These are phyloP conservation scores for Paramecium biaurelia DNA, from an alignment of 73 alveolate species.

Conservation along the genomic window DNA sequence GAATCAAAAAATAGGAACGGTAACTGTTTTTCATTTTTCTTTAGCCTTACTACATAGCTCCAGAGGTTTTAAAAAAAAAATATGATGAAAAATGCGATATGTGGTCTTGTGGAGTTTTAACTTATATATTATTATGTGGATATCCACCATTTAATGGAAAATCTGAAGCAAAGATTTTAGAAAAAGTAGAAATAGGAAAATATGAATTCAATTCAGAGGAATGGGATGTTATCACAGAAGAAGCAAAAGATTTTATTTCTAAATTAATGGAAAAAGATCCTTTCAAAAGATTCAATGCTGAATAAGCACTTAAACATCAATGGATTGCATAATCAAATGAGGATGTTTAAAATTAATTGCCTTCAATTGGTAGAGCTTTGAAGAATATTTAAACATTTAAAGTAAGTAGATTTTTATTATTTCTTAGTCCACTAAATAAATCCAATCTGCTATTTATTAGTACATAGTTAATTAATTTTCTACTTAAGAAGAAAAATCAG, in stretches of 20 bases:
- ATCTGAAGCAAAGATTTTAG: conserved; percentile 64
- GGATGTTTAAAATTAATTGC: not conserved
- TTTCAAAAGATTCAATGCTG: not conserved
- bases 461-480: conserved; percentile 2
- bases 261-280: not conserved
- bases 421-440: not conserved
- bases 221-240: conserved; percentile 66
- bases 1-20: conserved; percentile 72
- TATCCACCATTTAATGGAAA: conserved; percentile 80
- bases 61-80: conserved; percentile 5
- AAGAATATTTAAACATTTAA: not conserved
- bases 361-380: not conserved
- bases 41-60: conserved; percentile 52
- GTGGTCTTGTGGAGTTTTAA: conserved; percentile 41
- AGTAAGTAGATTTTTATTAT: not conserved
- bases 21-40: not conserved
- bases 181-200: conserved; percentile 66
- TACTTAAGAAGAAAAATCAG: not conserved
- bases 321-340: not conserved
- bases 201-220: conserved; percentile 69
- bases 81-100: conserved; percentile 55
- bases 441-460: not conserved
- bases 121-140: conserved; percentile 65
- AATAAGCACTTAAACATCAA: conserved; percentile 26
- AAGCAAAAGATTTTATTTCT: conserved; percentile 52